Conservation (phyloP, 345 rosid genomes). For the Erysimum cheiranthoides region DNA sequence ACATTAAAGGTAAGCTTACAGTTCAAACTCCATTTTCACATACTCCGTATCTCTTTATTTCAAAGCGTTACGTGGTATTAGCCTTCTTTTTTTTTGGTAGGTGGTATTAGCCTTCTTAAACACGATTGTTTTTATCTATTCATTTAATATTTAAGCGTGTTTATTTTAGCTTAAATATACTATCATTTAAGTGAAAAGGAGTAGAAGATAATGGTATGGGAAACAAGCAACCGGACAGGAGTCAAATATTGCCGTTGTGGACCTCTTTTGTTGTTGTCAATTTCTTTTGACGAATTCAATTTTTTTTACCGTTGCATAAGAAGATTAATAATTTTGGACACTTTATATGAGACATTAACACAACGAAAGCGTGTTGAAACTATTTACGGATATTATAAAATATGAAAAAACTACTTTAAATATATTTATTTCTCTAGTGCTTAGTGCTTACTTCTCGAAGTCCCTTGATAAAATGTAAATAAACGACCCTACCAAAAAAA, state of each 20-base stretch:
- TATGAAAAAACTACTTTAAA: background rate
- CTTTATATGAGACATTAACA: conserved; percentile 21
- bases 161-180: background rate
- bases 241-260: conserved; percentile 47
- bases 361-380: conserved; percentile 13
- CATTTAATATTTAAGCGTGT: background rate
- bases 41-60: conserved; percentile 3
- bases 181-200: conserved; percentile 2
- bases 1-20: background rate
- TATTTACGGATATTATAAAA: background rate
- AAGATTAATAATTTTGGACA: conserved; percentile 1
- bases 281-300: conserved; percentile 30
- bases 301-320: conserved; percentile 34
- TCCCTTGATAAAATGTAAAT: background rate
- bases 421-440: background rate
- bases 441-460: conserved; percentile 18
- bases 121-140: conserved; percentile 6
- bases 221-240: conserved; percentile 19
- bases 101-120: conserved; percentile 24
- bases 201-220: conserved; percentile 31
- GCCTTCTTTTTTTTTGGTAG: conserved; percentile 20
- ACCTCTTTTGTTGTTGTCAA: conserved; percentile 16
- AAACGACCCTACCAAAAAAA: no score
- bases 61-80: background rate
- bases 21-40: conserved; percentile 9